These are phyloP conservation scores for Epicoccum sorghinum DNA, from an alignment of 2,329 filamentous ascomycete species.

Conservation along the genomic window DNA sequence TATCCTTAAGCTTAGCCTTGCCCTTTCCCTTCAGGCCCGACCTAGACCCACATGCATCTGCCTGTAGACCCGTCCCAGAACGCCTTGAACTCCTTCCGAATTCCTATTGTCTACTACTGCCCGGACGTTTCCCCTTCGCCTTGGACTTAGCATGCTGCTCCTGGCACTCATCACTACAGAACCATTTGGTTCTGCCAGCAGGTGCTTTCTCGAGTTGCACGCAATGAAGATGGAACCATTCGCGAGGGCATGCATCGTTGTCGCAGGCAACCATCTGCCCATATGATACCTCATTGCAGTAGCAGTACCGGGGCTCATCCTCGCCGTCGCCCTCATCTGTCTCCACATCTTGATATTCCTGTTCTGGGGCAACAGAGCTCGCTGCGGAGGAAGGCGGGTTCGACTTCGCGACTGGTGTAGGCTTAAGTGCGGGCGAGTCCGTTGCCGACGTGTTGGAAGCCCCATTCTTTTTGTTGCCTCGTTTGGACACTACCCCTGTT, in stretches of 20 bases:
- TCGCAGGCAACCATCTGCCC: slow-evolving; percentile 73
- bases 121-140: slow-evolving; percentile 44
- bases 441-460: slow-evolving; percentile 27
- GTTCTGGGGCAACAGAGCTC: slow-evolving; percentile 41
- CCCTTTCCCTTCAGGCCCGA: slow-evolving; percentile 41
- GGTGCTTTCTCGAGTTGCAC: slow-evolving; percentile 67
- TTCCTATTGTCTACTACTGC: slow-evolving; percentile 49
- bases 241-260: slow-evolving; percentile 67
- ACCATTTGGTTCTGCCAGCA: slow-evolving; percentile 49
- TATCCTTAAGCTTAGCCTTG: slow-evolving; percentile 39
- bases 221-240: slow-evolving; percentile 72
- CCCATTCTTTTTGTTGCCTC: slow-evolving; percentile 45
- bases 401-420: slow-evolving; percentile 31
- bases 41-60: slow-evolving; percentile 30
- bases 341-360: slow-evolving; percentile 42
- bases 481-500: slow-evolving; percentile 43
- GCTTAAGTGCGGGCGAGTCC: slow-evolving; percentile 39
- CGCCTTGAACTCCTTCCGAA: slow-evolving; percentile 48
- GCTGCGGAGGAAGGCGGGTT: slow-evolving; percentile 41
- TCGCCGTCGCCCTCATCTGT: slow-evolving; percentile 50
- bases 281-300: slow-evolving; percentile 68
- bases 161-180: slow-evolving; percentile 49
- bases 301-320: slow-evolving; percentile 67
- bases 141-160: slow-evolving; percentile 38
- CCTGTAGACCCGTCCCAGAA: slow-evolving; percentile 39